phyloP scores from a whole-genome alignment of 345 rosid species.

The Syzygium oleosum region DNA sequence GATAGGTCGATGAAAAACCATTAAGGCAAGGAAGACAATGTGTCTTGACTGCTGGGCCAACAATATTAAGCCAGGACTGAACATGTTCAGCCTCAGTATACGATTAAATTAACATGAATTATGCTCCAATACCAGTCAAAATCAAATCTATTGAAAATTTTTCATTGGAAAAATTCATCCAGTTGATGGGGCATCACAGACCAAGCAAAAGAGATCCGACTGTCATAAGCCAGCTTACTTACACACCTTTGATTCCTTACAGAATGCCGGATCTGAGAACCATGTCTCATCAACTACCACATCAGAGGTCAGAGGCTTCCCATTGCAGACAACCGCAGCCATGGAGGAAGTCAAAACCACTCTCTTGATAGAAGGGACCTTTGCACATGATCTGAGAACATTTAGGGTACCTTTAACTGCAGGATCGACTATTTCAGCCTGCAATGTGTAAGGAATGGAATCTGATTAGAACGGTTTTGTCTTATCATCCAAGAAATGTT shows the following conservation, averaged over 20 bases:
- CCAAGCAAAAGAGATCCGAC: background rate
- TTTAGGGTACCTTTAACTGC: slow-evolving; percentile 45
- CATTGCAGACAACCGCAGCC: slow-evolving; percentile 19
- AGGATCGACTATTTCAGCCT: slow-evolving; percentile 35
- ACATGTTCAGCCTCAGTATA: background rate
- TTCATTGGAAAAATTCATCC: background rate
- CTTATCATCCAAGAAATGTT: background rate
- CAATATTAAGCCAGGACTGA: background rate
- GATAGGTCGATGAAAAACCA: background rate
- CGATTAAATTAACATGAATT: background rate
- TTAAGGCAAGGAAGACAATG: background rate
- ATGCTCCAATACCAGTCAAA: background rate
- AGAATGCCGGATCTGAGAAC: slow-evolving; percentile 29
- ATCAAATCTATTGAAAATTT: background rate
- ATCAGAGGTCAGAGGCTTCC: slow-evolving; percentile 20
- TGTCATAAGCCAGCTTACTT: background rate
- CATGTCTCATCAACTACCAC: slow-evolving; percentile 41
- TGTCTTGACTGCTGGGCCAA: background rate
- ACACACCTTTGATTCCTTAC: slow-evolving; percentile 13
- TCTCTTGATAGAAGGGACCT: slow-evolving; percentile 30
- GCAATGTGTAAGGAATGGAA: background rate
- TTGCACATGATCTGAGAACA: slow-evolving; percentile 38
- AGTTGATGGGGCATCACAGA: background rate
- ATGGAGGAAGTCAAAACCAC: slow-evolving; percentile 40
- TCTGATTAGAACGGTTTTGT: background rate